These are phyloP conservation scores for Pterocarpus macrocarpus DNA, from an alignment of 306 rosid species.

Conservation along the genomic window DNA sequence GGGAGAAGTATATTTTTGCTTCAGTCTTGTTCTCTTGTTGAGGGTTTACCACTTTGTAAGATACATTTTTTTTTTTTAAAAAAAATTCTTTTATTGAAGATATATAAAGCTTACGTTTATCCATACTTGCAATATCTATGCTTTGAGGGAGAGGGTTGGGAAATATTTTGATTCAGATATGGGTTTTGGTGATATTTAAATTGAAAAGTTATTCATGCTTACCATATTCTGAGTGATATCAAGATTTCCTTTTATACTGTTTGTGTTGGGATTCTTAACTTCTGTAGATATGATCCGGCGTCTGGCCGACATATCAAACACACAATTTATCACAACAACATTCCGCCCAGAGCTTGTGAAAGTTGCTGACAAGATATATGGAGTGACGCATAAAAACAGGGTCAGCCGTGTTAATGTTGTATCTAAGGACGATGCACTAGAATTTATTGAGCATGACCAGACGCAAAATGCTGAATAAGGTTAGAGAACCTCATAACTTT, in stretches of 20 bases:
- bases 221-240: constrained; percentile 36
- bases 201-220: constrained; percentile 35
- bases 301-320: constrained; percentile 81
- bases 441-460: constrained; percentile 93
- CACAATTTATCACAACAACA: constrained; percentile 96
- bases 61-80: not conserved
- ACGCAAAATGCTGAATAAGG: constrained; percentile 87
- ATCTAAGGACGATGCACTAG: constrained; percentile 80
- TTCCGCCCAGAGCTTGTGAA: constrained; percentile 95
- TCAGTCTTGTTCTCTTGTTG: constrained; percentile 12
- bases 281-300: constrained; percentile 91
- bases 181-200: constrained; percentile 24
- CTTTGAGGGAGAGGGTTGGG: constrained; percentile 14
- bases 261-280: constrained; percentile 57
- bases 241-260: constrained; percentile 34
- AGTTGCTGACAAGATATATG: constrained; percentile 92
- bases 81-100: not conserved
- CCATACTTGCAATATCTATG: not conserved
- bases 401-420: constrained; percentile 88
- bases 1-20: not conserved
- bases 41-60: constrained; percentile 1
- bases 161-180: constrained; percentile 9
- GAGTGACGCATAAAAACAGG: constrained; percentile 91
- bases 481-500: constrained; percentile 26
- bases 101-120: not conserved